A percentile compares a stretch with the other conserved stretches of the same genome.
Conservation (phyloP, 78 protist species). For the Bodo saltans region DNA sequence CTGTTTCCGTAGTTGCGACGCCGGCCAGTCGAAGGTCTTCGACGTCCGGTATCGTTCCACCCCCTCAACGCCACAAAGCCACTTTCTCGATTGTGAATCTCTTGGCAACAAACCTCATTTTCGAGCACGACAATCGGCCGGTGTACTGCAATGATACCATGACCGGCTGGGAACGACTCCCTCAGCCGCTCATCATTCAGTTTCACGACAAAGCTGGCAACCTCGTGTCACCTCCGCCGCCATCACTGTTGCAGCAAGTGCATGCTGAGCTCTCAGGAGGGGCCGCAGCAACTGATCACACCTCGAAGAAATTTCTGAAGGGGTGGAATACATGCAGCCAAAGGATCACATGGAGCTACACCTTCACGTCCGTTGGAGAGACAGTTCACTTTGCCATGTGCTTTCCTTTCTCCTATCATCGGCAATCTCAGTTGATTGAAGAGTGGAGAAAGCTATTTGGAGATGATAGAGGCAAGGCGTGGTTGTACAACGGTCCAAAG, state of each 20-base stretch:
- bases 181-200: not conserved
- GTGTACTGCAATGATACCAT: not conserved
- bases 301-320: no score
- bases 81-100: not conserved
- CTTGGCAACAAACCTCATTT: not conserved
- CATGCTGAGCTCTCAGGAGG: not conserved
- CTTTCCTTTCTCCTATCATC: not conserved
- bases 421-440: no score
- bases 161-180: not conserved
- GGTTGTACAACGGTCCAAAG: no score
- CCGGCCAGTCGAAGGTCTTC: no score
- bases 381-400: not conserved
- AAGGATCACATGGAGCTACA: not conserved
- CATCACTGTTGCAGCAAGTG: not conserved
- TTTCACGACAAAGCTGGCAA: not conserved
- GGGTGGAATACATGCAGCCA: not conserved
- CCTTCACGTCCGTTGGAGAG: not conserved
- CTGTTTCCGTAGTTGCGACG: not conserved
- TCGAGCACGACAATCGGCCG: not conserved
- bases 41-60: no score
- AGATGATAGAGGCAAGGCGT: not conserved
- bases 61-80: not conserved
- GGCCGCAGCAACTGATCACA: no score
- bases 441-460: not conserved
- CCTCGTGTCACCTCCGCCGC: not conserved